phyloP scores from a whole-genome alignment of 495 filamentous ascomycete species.

The Talaromyces borbonicus region DNA sequence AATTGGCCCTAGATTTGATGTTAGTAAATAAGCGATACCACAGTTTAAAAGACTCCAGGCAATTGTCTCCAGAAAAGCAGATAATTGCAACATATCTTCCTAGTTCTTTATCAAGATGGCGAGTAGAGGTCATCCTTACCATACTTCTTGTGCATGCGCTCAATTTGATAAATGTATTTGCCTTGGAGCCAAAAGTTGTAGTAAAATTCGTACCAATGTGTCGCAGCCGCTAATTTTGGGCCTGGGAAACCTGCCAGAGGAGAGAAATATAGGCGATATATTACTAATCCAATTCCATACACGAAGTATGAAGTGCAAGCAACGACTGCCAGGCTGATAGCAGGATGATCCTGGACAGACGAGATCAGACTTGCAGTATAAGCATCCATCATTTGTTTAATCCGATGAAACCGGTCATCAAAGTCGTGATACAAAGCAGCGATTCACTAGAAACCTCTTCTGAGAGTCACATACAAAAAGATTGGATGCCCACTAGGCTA shows the following conservation, averaged over 20 bases:
- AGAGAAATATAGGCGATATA: slow-evolving; percentile 21
- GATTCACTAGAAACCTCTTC: too few species aligned
- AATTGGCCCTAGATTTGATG: slow-evolving; percentile 16
- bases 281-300: not conserved
- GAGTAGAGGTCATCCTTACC: slow-evolving; percentile 18
- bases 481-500: too few species aligned
- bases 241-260: slow-evolving; percentile 36
- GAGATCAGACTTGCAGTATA: not conserved
- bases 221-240: slow-evolving; percentile 41
- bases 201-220: slow-evolving; percentile 40
- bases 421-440: too few species aligned
- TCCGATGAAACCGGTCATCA: too few species aligned
- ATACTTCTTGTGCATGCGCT: slow-evolving; percentile 38
- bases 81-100: too few species aligned
- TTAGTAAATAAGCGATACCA: not conserved
- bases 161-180: slow-evolving; percentile 30
- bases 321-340: not conserved
- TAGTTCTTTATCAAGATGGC: too few species aligned
- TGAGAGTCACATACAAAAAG: too few species aligned
- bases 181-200: slow-evolving; percentile 33
- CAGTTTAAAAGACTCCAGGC: not conserved
- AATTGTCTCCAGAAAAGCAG: too few species aligned
- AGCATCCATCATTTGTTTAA: slow-evolving; percentile 2
- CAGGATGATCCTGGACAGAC: not conserved
- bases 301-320: not conserved